Conservation (phyloP, 176 grass and related monocot genomes). For the Alopecurus myosuroides region DNA sequence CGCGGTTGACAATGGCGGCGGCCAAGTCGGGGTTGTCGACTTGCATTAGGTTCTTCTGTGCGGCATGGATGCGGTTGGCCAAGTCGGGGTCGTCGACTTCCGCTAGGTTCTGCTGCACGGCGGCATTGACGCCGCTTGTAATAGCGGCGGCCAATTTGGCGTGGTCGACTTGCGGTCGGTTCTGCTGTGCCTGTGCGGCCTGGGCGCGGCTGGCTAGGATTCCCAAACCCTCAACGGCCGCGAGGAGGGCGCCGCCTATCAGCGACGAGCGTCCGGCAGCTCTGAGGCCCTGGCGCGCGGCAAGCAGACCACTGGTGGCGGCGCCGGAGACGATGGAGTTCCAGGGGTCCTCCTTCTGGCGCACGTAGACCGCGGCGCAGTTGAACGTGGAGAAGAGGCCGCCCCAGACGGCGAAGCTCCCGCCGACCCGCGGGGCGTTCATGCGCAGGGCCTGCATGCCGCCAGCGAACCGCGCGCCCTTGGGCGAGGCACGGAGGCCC, state of each 20-base stretch:
- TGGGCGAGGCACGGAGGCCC: constrained; percentile 35
- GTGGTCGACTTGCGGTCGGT: background rate
- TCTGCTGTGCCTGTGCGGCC: background rate
- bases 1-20: constrained; percentile 21
- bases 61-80: background rate
- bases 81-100: too few species aligned
- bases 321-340: constrained; percentile 89
- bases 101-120: background rate
- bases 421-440: constrained; percentile 34
- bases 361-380: constrained; percentile 76
- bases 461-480: constrained; percentile 23
- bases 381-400: constrained; percentile 47
- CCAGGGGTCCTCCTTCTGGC: constrained; percentile 93
- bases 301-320: constrained; percentile 72
- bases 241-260: constrained; percentile 53
- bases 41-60: background rate
- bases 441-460: constrained; percentile 30
- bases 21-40: background rate
- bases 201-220: constrained; percentile 24
- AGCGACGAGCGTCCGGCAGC: constrained; percentile 37
- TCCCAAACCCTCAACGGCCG: constrained; percentile 74
- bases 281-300: constrained; percentile 56
- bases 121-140: too few species aligned
- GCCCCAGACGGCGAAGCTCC: constrained; percentile 34
- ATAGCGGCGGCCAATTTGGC: too few species aligned